phyloP scores from a whole-genome alignment of 495 filamentous ascomycete genomes.

The Lentithecium fluviatile region DNA sequence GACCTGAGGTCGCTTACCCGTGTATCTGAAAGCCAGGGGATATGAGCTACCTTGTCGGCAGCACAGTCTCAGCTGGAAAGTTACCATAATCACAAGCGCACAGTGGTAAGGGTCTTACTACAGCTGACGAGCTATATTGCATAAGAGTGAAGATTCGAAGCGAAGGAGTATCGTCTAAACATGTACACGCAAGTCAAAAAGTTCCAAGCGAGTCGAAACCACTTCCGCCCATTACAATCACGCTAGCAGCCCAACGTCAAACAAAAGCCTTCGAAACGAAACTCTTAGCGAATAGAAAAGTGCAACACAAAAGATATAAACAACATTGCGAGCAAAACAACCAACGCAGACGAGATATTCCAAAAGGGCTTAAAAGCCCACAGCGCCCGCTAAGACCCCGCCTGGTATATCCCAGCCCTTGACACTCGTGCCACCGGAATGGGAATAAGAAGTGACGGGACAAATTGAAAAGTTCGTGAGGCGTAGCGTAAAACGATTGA shows the following conservation, averaged over 20 bases:
- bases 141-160: not conserved
- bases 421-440: no score
- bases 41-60: no score
- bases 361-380: not conserved
- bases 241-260: not conserved
- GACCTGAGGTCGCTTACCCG: no score
- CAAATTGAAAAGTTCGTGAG: constrained; percentile 1
- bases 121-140: not conserved
- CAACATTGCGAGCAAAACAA: not conserved
- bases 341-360: not conserved
- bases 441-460: not conserved
- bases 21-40: no score
- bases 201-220: not conserved
- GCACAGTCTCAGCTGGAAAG: no score
- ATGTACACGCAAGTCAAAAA: not conserved
- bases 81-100: no score
- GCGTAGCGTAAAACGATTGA: constrained; percentile 19
- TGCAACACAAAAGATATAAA: no score
- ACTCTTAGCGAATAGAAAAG: no score
- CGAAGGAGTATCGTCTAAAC: not conserved
- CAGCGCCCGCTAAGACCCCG: constrained; percentile 17
- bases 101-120: no score
- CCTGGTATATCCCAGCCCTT: constrained; percentile 22
- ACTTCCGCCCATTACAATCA: not conserved
- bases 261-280: no score